Percentiles rank a stretch among this genome's conserved stretches.
Evolutionary conservation across 139 green algal genomes (phyloP).

Genomic region (Marvania coccoides): DNA sequence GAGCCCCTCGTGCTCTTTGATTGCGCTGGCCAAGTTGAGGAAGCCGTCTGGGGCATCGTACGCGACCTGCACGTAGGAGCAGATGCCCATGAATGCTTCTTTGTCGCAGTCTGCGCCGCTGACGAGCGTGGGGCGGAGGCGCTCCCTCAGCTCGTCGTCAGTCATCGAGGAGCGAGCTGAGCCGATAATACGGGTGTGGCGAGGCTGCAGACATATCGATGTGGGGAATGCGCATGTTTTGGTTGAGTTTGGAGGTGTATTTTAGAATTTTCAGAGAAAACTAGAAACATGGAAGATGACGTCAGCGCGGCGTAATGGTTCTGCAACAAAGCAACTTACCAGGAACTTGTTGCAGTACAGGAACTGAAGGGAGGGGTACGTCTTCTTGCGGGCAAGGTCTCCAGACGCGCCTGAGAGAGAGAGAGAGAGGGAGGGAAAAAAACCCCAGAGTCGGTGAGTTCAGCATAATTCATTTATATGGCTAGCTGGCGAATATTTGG

Average conservation of each 20-base stretch:
- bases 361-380: conserved; percentile 73
- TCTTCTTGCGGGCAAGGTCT: conserved; percentile 89
- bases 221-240: conserved; percentile 49
- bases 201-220: too few species aligned
- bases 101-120: conserved; percentile 7
- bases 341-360: conserved; percentile 56
- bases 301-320: neutral
- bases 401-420: conserved; percentile 34
- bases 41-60: conserved; percentile 62
- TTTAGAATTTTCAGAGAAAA: neutral
- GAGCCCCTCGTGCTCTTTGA: conserved; percentile 42
- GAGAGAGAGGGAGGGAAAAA: too few species aligned
- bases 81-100: conserved; percentile 56
- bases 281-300: neutral
- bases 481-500: too few species aligned
- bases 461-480: too few species aligned
- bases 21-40: conserved; percentile 19
- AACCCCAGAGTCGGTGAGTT: too few species aligned
- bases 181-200: conserved; percentile 59
- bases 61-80: conserved; percentile 50
- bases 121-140: conserved; percentile 40
- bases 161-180: conserved; percentile 69
- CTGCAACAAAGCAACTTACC: neutral
- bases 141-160: conserved; percentile 51
- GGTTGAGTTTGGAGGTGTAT: neutral